These are phyloP conservation scores for Apocynum venetum DNA, from an alignment of 257 asterid genomes.

Conservation along the genomic window DNA sequence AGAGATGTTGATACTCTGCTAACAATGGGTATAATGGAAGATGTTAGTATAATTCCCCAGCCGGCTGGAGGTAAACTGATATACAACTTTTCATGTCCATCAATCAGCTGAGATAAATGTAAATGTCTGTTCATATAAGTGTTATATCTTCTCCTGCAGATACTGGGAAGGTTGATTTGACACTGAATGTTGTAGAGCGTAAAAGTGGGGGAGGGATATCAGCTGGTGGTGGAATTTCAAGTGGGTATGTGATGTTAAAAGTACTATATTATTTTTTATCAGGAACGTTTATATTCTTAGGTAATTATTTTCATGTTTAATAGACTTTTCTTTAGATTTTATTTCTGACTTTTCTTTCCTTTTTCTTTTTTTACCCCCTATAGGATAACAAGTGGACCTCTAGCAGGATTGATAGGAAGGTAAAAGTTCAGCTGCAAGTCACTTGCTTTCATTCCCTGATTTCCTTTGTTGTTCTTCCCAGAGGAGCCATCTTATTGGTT, in stretches of 20 bases:
- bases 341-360: slow-evolving; percentile 13
- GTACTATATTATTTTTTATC: slow-evolving; percentile 5
- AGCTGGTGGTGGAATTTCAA: slow-evolving; percentile 98
- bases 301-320: neutral
- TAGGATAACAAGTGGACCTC: slow-evolving; percentile 95
- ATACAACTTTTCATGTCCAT: neutral
- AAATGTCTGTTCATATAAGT: neutral
- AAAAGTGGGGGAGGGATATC: slow-evolving; percentile 85
- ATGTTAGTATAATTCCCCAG: slow-evolving; percentile 93
- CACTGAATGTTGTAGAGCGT: slow-evolving; percentile 92
- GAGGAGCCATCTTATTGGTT: neutral
- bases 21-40: slow-evolving; percentile 97
- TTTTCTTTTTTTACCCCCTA: slow-evolving; percentile 21
- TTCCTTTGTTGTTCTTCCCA: neutral
- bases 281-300: neutral
- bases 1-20: slow-evolving; percentile 89
- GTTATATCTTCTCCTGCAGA: slow-evolving; percentile 32
- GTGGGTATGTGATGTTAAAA: slow-evolving; percentile 64
- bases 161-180: slow-evolving; percentile 82
- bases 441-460: slow-evolving; percentile 2
- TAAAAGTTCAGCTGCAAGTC: slow-evolving; percentile 22
- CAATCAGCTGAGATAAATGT: neutral
- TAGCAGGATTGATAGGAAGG: slow-evolving; percentile 98
- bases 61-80: slow-evolving; percentile 75
- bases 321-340: neutral